Evolutionary conservation across 2,329 filamentous ascomycete genomes (phyloP), one percentile per base, ranked within the genome.

Genomic region (Claviceps lovelessii): DNA sequence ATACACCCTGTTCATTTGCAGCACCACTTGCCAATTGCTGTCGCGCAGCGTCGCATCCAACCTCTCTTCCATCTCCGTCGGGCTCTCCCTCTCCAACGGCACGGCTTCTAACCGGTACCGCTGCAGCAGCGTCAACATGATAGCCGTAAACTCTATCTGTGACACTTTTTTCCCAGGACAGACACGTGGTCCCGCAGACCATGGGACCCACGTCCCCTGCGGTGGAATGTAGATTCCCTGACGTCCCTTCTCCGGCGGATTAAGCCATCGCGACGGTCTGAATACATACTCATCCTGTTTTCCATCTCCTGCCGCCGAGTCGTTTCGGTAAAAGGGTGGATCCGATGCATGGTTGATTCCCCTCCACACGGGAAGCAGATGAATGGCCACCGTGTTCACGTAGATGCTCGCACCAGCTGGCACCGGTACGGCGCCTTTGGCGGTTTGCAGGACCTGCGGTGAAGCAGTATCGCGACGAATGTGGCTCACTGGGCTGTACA

Each of bases 141-240:
- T 70, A 13, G 69, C 71, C 4, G 72, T 70, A 61, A 79, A 78
- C 61, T 80, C 77, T 2, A 80, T 17, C 76, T 80, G 74, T 1
- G 76, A 68, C 68, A 80, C 76, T 60, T 78, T 78, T 66, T 74
- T 69, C 1, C 77, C 77, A 0, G 76, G 75, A 60, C 77, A 80
- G 4, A 73, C 63, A 5, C 77, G 62, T 11, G 76, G 74, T 0
- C 77, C 76, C 4, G 58, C 62, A 0, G 73, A 72, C 75, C 76
- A 80, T 0, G 76, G 70, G 1, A 73, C 47, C 56, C 71, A 80
- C 0, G 65, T 63, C 1, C 72, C 73, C 45, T 68, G 37, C 19
- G 50, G 42, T 15, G 54, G 54, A n/a, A 42, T 44, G 28, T 48
- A 47, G 35, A 56, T 49, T 37, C 44, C 7, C 23, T 37, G 39